Percentiles rank a stretch among this genome's conserved stretches.
These are phyloP conservation scores for Cladophialophora bantiana DNA, from an alignment of 2,329 filamentous ascomycete species.

Conservation along the genomic window DNA sequence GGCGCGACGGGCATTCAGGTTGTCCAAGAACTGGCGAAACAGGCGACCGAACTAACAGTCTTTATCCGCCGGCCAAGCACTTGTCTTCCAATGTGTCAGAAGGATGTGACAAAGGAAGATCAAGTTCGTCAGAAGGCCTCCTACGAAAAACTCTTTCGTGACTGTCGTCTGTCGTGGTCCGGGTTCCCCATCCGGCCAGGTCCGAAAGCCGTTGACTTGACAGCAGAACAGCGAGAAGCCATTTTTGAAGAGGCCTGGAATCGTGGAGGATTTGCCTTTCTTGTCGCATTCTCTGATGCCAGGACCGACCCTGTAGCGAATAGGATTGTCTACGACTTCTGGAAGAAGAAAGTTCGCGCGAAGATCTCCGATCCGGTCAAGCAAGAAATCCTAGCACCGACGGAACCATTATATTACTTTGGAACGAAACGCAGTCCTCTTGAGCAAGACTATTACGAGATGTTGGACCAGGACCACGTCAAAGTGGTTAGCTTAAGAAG, in stretches of 20 bases:
- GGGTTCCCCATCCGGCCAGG: no score
- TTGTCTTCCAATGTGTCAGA: conserved; percentile 66
- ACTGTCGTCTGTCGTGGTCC: no score
- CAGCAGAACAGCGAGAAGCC: conserved; percentile 46
- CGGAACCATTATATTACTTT: conserved; percentile 61
- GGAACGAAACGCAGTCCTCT: conserved; percentile 59
- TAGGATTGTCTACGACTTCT: conserved; percentile 61
- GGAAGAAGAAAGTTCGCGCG: conserved; percentile 59
- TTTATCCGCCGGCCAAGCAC: conserved; percentile 72
- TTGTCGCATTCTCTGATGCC: conserved; percentile 62
- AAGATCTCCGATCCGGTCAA: conserved; percentile 59
- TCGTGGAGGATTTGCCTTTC: conserved; percentile 61
- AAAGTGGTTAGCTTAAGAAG: no score
- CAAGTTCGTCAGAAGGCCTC: no score
- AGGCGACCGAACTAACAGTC: conserved; percentile 30
- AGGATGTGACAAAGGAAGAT: conserved; percentile 54
- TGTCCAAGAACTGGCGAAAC: no score
- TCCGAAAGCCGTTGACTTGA: no score
- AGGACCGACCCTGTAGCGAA: conserved; percentile 57
- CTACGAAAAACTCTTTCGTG: no score
- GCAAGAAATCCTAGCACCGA: conserved; percentile 61
- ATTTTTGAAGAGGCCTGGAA: conserved; percentile 58
- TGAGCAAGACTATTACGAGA: conserved; percentile 61
- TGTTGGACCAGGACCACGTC: conserved; percentile 56
- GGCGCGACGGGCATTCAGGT: no score